phyloP scores from a whole-genome alignment of 129 eudicot genomes.

The Ambrosia artemisiifolia region DNA sequence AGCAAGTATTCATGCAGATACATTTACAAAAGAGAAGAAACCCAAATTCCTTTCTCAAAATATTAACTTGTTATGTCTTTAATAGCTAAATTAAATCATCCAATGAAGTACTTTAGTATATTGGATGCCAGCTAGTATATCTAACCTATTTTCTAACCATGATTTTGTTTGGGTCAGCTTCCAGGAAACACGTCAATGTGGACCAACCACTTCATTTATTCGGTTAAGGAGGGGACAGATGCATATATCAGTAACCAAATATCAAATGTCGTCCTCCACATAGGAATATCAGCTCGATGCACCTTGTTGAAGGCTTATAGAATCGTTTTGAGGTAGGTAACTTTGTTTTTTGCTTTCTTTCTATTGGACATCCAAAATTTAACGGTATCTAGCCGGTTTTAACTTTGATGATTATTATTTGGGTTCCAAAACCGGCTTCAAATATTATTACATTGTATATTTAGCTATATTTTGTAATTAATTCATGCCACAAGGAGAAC shows the following conservation, averaged over 20 bases:
- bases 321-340: slow-evolving; percentile 17
- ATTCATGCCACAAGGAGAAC: background rate
- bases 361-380: slow-evolving; percentile 8
- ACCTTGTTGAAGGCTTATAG: slow-evolving; percentile 5
- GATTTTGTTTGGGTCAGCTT: slow-evolving; percentile 2
- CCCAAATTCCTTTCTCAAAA: slow-evolving; percentile 5
- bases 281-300: slow-evolving; percentile 8
- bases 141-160: background rate
- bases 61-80: background rate
- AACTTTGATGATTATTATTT: slow-evolving; percentile 11
- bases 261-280: slow-evolving; percentile 9
- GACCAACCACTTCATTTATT: slow-evolving; percentile 17
- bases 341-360: background rate
- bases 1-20: background rate
- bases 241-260: slow-evolving; percentile 14
- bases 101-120: background rate
- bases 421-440: slow-evolving; percentile 25
- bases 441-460: slow-evolving; percentile 21
- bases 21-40: background rate
- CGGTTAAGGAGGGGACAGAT: slow-evolving; percentile 15
- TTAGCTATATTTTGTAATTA: slow-evolving; percentile 5
- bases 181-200: slow-evolving; percentile 7
- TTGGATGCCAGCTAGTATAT: slow-evolving; percentile 1
- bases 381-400: slow-evolving; percentile 25
- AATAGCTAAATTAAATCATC: background rate